Conservation (phyloP, 306 rosid genomes). For the Pueraria montana region DNA sequence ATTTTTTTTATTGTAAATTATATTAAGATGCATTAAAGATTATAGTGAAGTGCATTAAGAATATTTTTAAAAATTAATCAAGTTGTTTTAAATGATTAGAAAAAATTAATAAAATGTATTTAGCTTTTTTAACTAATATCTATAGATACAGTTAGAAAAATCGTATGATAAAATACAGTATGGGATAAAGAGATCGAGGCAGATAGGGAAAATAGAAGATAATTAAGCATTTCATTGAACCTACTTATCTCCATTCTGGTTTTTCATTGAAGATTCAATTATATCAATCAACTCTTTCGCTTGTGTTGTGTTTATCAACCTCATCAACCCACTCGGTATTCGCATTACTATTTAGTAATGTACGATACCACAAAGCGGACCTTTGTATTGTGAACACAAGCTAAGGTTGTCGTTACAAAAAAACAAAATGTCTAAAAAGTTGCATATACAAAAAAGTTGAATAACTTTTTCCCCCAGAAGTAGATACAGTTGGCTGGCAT, state of each 20-base stretch:
- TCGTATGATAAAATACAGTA: neutral
- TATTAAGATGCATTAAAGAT: neutral
- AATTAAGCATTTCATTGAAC: conserved; percentile 17
- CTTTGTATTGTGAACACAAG: conserved; percentile 43
- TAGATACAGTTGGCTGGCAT: conserved; percentile 50
- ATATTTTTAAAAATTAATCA: neutral
- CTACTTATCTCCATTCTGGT: conserved; percentile 18
- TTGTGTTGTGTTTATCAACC: conserved; percentile 42
- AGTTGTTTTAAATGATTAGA: neutral
- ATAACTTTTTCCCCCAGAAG: conserved; percentile 31
- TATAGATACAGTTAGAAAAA: too few species aligned
- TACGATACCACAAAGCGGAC: conserved; percentile 11
- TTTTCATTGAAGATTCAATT: conserved; percentile 41
- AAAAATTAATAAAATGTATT: neutral
- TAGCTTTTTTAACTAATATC: too few species aligned
- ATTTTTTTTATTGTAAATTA: too few species aligned
- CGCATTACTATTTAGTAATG: neutral
- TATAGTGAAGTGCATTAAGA: neutral
- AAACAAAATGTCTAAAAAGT: conserved; percentile 29
- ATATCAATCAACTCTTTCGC: conserved; percentile 51
- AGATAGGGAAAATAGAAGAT: too few species aligned
- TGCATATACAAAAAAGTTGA: conserved; percentile 49
- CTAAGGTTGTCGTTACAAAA: conserved; percentile 63
- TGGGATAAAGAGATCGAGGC: neutral
- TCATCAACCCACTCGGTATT: conserved; percentile 17